Base-by-base conservation (phyloP, 176 grass and related monocot species). In the Carex parvula region DNA sequence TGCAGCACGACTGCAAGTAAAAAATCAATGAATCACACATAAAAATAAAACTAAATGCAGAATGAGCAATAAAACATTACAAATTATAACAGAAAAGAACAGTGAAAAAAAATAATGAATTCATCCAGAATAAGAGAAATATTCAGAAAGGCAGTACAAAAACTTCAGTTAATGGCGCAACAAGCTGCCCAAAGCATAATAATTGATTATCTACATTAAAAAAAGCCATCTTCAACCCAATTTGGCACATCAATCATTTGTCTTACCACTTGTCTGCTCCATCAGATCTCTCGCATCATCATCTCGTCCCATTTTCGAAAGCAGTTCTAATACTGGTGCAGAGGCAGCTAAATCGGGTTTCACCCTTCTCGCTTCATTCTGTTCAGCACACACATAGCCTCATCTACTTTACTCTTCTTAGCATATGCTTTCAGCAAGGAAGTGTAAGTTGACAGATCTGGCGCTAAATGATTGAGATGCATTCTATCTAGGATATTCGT, bases 401-500 rank as follows among this genome's bases (percentile, higher is more conserved):
- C 29, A 2, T 33, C 13, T 35, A 35, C 12, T 16, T 9, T 67
- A 16, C 20, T 44, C 0, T 44, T 70, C 67, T 70, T 44, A 44
- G 67, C 37, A 70, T 70, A 70, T n/a, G 37, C 17, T 70, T 20
- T 44, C 0, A 70, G 16, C 18, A 70, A 70, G 2, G 37, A 20
- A 18, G 7, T 9, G 35, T 70, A 42, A 44, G 13, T 20, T 0
- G 8, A 72, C 8, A 6, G 37, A 72, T 72, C 39, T 22, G 64
- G 29, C 29, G 18, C 18, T 2, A 22, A 39, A 48, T 48, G 2
- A 20, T 72, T 48, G 8, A 72, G 35, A 8, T 46, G 37, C 69
- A 72, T 72, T 21, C 69, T 72, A 72, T 72, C 39, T 0, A 72
- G 39, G 69, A 72, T 72, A n/a, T 21, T 72, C 69, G 48, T 72